Conservation (phyloP, 192 early-diverging fungal species). For the Diversispora eburnea region DNA sequence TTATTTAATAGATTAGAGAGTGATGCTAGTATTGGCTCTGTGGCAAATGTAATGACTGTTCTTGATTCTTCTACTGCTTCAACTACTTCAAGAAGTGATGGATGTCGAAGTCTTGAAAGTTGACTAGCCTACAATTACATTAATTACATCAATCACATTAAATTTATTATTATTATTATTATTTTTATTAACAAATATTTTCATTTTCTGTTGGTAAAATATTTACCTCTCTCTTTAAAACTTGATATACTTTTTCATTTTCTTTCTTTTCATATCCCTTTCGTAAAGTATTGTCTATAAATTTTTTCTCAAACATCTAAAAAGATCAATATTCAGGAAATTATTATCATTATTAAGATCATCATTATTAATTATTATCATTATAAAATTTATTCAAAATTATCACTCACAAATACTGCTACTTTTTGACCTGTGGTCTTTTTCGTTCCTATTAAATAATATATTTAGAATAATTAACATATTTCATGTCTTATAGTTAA, state of each 20-base stretch:
- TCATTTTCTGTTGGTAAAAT: background rate
- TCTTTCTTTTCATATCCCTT: conserved; percentile 32
- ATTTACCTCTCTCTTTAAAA: conserved; percentile 60
- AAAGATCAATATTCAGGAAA: conserved; percentile 4
- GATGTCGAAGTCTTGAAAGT: conserved; percentile 73
- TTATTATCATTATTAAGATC: background rate
- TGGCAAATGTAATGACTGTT: conserved; percentile 66
- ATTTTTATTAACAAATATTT: background rate
- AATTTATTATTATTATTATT: background rate
- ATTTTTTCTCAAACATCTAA: conserved; percentile 71
- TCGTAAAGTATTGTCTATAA: conserved; percentile 43
- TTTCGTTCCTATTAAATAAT: conserved; percentile 33
- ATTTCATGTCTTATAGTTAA: background rate
- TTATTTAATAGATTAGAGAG: conserved; percentile 62
- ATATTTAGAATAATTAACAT: background rate
- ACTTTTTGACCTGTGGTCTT: conserved; percentile 58
- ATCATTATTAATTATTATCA: background rate
- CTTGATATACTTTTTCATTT: conserved; percentile 50
- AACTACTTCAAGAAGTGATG: conserved; percentile 68
- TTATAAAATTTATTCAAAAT: background rate
- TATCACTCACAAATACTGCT: conserved; percentile 60
- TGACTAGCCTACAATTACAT: conserved; percentile 46
- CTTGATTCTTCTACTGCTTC: conserved; percentile 71
- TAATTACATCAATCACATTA: background rate
- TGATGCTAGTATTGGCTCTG: conserved; percentile 65